These are phyloP conservation scores for Biancaea sappan DNA, from an alignment of 306 rosid genomes.

Conservation along the genomic window DNA sequence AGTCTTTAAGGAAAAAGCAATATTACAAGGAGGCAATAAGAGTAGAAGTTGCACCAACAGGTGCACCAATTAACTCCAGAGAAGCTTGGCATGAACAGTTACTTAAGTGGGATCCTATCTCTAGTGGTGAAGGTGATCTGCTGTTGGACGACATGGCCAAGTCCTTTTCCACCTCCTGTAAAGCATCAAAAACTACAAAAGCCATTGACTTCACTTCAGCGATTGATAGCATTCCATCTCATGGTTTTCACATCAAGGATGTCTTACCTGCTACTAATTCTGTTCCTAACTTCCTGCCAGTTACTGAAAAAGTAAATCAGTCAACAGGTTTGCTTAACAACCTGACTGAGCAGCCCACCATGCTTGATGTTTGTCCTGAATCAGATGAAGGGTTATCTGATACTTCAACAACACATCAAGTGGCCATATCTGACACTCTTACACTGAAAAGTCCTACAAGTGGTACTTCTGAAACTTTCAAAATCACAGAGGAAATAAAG, in stretches of 20 bases:
- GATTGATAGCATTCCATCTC: conserved; percentile 57
- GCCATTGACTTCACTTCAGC: conserved; percentile 67
- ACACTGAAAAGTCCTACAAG: conserved; percentile 18
- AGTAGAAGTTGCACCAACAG: conserved; percentile 63
- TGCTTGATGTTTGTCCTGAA: conserved; percentile 35
- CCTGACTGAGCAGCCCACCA: conserved; percentile 32
- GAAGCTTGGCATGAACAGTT: conserved; percentile 55
- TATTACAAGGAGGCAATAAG: conserved; percentile 74
- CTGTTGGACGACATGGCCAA: conserved; percentile 65
- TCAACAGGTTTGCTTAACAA: conserved; percentile 35
- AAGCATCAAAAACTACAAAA: conserved; percentile 56
- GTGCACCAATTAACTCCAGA: conserved; percentile 44
- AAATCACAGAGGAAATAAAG: conserved; percentile 31
- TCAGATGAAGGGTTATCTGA: conserved; percentile 35
- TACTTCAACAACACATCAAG: conserved; percentile 21
- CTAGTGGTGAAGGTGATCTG: conserved; percentile 89
- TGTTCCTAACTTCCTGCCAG: conserved; percentile 29
- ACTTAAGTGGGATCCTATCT: conserved; percentile 79
- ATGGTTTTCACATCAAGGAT: conserved; percentile 69
- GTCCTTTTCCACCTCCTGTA: conserved; percentile 50
- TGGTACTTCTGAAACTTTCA: conserved; percentile 29
- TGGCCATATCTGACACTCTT: conserved; percentile 23
- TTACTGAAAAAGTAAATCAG: conserved; percentile 31
- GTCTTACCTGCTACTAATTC: conserved; percentile 44
- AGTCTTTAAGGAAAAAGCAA: conserved; percentile 71